A percentile compares a stretch with the other conserved stretches of the same genome.
Evolutionary conservation across 2,329 filamentous ascomycete genomes (phyloP).

Genomic region (Hymenoscyphus albidus): DNA sequence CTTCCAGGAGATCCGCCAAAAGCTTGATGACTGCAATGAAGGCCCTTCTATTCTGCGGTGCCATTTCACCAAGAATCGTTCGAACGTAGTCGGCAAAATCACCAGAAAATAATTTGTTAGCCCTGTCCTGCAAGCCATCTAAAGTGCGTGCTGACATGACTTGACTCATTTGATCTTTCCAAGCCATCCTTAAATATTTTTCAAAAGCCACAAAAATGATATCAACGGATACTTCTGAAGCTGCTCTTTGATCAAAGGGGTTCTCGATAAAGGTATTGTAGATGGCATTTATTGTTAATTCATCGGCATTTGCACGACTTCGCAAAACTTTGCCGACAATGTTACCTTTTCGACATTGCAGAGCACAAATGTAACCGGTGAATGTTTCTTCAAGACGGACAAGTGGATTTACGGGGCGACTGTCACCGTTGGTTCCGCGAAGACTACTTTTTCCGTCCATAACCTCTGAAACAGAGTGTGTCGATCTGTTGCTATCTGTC

Average conservation of each 20-base stretch:
- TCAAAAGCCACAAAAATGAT: conserved; percentile 90
- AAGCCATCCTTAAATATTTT: conserved; percentile 84
- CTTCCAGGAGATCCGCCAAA: conserved; percentile 81
- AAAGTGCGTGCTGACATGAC: conserved; percentile 71
- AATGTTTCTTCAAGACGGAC: conserved; percentile 80
- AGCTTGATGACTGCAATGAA: conserved; percentile 82
- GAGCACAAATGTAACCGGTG: conserved; percentile 73
- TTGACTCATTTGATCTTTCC: conserved; percentile 83
- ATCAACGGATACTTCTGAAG: conserved; percentile 73
- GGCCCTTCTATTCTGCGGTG: conserved; percentile 68
- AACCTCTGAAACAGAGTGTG: conserved; percentile 28
- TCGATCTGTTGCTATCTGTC: conserved; percentile 31
- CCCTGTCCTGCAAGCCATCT: conserved; percentile 67
- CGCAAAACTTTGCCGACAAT: conserved; percentile 76
- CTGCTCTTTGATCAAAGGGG: conserved; percentile 71
- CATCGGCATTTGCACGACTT: conserved; percentile 66
- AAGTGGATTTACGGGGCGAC: conserved; percentile 59
- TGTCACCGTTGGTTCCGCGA: conserved; percentile 46
- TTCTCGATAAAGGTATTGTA: conserved; percentile 86
- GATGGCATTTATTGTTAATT: conserved; percentile 78
- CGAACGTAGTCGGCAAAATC: conserved; percentile 70
- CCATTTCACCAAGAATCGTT: conserved; percentile 61
- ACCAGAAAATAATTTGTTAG: conserved; percentile 62
- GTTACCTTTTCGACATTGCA: conserved; percentile 82
- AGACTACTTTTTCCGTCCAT: conserved; percentile 32